Base-by-base conservation (phyloP, 306 rosid species). In the Bauhinia variegata region DNA sequence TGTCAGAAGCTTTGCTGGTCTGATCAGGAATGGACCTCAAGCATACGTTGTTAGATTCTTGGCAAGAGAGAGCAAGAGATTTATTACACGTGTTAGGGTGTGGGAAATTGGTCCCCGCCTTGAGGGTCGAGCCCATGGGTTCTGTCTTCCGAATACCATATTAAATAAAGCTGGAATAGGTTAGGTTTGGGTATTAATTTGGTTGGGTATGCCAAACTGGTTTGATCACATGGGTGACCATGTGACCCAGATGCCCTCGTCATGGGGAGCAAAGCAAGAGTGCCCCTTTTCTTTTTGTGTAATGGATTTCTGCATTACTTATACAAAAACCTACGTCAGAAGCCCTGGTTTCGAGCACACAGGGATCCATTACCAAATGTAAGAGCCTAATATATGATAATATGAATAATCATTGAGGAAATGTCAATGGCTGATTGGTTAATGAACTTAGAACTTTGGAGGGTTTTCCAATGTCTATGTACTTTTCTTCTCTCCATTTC, bases 71-170 rank as follows among this genome's bases (percentile, higher is more conserved):
- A 38, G 63, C 31, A 36, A 36, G n/a, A 58, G 59, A 13, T 0
- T 32, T 32, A 1, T 16, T 60, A 67, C 75, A 67, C 67, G 78
- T 72, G 65, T 60, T 18, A 1, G 28, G 44, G 30, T 10, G n/a
- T n/a, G n/a, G n/a, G n/a, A n/a, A n/a, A n/a, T n/a, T n/a, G n/a
- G n/a, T n/a, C n/a, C n/a, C n/a, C n/a, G 47, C 81, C 18, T 80
- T 4, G 79, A 75, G 84, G 78, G 84, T 71, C 78, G 80, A 75
- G 78, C 80, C 80, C 78, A 65, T 52, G 66, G 8, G 19, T 4
- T 41, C 6, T 43, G 41, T 36, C 9, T 1, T 0, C 4, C 8
- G 17, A 15, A 49, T 67, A 42, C 19, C 10, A 68, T 17, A 17
- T 17, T 32, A 54, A 37, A 13, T n/a, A 4, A 52, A 38, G 53